A percentile compares a stretch with the other conserved stretches of the same genome.
Conservation (phyloP, 176 grass and related monocot species). For the Poa annua region DNA sequence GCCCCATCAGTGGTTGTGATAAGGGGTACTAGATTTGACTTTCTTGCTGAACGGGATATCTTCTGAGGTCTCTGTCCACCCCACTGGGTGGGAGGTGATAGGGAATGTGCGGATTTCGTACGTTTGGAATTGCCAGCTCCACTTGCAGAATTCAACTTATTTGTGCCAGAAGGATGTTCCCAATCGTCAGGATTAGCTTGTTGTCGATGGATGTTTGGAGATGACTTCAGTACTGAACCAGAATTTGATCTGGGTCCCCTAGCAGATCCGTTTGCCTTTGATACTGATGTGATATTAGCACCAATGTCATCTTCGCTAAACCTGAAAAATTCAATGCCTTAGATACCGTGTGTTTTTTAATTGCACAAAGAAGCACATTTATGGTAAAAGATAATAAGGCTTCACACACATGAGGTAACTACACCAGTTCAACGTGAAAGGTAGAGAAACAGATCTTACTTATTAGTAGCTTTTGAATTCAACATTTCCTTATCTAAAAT, state of each 20-base stretch:
- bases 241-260: constrained; percentile 79
- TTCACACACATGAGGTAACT: constrained; percentile 12
- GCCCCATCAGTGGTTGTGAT: constrained; percentile 54
- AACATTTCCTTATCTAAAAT: constrained; percentile 57
- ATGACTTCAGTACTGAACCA: constrained; percentile 70
- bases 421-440: constrained; percentile 18
- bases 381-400: constrained; percentile 10
- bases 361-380: constrained; percentile 19
- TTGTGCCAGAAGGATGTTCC: constrained; percentile 67
- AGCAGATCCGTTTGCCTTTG: constrained; percentile 64
- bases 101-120: constrained; percentile 58
- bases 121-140: constrained; percentile 72
- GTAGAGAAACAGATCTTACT: constrained; percentile 64
- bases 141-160: constrained; percentile 68
- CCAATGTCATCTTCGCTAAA: constrained; percentile 56
- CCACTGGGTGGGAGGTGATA: constrained; percentile 81
- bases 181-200: constrained; percentile 67
- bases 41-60: constrained; percentile 81
- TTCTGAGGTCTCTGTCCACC: constrained; percentile 91
- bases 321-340: constrained; percentile 54
- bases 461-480: constrained; percentile 67
- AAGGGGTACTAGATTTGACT: constrained; percentile 77
- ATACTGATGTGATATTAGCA: constrained; percentile 51
- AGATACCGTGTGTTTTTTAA: constrained; percentile 35
- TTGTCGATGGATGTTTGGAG: constrained; percentile 56